A percentile compares a stretch with the other conserved stretches of the same genome.
These are phyloP conservation scores for Drosera capensis DNA, from an alignment of 148 eudicot species.

Conservation along the genomic window DNA sequence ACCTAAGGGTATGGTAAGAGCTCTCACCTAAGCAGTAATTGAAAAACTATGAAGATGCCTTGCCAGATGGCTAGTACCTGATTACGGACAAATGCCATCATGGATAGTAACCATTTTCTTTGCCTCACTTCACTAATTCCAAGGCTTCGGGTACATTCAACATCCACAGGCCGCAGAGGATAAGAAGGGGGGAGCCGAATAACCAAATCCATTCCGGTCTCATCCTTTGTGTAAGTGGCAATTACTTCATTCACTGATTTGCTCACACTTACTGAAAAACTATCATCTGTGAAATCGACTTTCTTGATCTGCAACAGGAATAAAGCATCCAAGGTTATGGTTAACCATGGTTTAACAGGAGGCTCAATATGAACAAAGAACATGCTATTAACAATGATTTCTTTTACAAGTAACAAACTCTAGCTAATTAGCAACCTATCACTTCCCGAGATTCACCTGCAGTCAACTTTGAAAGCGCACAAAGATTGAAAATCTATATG, in stretches of 20 bases:
- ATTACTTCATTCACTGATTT: constrained; percentile 92
- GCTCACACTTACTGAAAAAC: constrained; percentile 83
- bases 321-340: neutral
- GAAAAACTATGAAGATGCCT: no score
- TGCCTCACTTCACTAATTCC: constrained; percentile 90
- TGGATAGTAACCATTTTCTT: constrained; percentile 85
- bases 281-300: constrained; percentile 64
- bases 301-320: constrained; percentile 65
- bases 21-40: no score
- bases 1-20: no score
- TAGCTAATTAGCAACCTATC: no score
- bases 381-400: neutral
- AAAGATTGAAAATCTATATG: no score
- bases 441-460: no score
- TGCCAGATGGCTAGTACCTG: constrained; percentile 40
- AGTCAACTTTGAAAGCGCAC: no score
- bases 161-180: constrained; percentile 74
- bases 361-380: neutral
- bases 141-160: constrained; percentile 81
- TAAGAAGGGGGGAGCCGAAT: constrained; percentile 91
- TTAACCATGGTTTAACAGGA: neutral
- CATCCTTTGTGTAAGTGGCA: constrained; percentile 98
- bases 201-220: constrained; percentile 86
- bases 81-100: constrained; percentile 79
- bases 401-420: neutral